Conservation (phyloP, 306 rosid genomes). For the Canavalia ensiformis region DNA sequence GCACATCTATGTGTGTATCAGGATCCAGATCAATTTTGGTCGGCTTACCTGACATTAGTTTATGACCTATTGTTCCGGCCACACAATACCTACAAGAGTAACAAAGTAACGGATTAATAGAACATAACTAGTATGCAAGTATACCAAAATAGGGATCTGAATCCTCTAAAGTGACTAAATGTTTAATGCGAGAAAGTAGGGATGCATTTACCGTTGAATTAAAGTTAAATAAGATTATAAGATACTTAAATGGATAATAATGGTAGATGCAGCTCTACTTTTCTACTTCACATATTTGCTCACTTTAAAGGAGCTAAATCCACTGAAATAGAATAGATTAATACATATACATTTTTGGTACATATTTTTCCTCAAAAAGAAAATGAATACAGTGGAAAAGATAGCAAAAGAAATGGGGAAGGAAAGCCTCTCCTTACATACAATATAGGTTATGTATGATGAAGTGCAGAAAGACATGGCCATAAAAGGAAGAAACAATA, state of each 20-base stretch:
- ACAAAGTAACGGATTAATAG: slow-evolving; percentile 12
- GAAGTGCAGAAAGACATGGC: background rate
- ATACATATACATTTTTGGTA: background rate
- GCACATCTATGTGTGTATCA: slow-evolving; percentile 74
- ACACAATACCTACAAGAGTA: slow-evolving; percentile 71
- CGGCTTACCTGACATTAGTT: slow-evolving; percentile 80
- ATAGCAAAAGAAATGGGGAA: slow-evolving; percentile 20
- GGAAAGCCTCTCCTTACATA: slow-evolving; percentile 10
- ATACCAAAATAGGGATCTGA: background rate
- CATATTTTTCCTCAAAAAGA: background rate
- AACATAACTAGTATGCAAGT: background rate
- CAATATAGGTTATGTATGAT: background rate
- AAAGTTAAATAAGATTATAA: too few relatives aligned
- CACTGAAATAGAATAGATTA: background rate
- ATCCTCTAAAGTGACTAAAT: too few relatives aligned
- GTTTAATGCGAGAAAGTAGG: too few relatives aligned
- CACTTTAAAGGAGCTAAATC: too few relatives aligned
- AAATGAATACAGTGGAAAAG: background rate
- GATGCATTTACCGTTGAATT: too few relatives aligned
- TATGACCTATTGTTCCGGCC: slow-evolving; percentile 92
- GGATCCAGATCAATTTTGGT: slow-evolving; percentile 78
- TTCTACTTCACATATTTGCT: too few relatives aligned
- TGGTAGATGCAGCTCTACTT: too few relatives aligned
- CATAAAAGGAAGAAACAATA: background rate
- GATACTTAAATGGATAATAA: too few relatives aligned